phyloP scores from a whole-genome alignment of 2,329 filamentous ascomycete genomes.

The Fusarium agapanthi region DNA sequence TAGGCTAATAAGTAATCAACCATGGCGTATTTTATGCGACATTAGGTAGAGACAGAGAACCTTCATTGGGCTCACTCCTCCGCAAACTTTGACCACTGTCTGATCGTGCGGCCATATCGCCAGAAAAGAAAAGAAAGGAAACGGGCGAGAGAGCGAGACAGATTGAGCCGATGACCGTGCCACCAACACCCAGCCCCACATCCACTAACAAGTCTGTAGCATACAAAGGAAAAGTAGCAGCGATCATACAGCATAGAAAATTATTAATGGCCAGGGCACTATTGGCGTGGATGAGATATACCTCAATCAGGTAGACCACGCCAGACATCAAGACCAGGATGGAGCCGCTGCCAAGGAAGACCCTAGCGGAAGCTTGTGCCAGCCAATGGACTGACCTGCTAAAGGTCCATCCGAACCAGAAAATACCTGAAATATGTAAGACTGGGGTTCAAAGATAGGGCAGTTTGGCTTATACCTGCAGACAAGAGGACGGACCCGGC shows the following conservation, averaged over 20 bases:
- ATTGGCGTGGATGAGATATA: neutral
- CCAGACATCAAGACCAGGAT: neutral
- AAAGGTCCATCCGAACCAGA: neutral
- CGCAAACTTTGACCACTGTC: neutral
- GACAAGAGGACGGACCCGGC: neutral
- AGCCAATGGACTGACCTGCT: neutral
- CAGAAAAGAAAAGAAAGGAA: neutral
- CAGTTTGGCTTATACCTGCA: neutral
- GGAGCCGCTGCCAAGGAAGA: neutral
- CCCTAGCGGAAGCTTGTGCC: neutral
- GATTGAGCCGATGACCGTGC: neutral
- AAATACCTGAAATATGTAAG: neutral
- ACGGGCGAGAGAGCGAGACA: neutral
- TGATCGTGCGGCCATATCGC: neutral
- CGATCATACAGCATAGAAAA: neutral
- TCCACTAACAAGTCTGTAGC: neutral
- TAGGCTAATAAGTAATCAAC: rapidly evolving
- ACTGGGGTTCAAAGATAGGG: rapidly evolving
- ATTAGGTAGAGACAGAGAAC: rapidly evolving
- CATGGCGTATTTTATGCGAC: rapidly evolving
- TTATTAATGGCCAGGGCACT: neutral
- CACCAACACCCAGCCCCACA: neutral
- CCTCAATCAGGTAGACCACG: neutral
- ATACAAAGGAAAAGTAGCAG: neutral
- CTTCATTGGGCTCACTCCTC: rapidly evolving